These are phyloP conservation scores for Microbotryum scabiosae DNA, from an alignment of 1,284 basidiomycete species.

Conservation along the genomic window DNA sequence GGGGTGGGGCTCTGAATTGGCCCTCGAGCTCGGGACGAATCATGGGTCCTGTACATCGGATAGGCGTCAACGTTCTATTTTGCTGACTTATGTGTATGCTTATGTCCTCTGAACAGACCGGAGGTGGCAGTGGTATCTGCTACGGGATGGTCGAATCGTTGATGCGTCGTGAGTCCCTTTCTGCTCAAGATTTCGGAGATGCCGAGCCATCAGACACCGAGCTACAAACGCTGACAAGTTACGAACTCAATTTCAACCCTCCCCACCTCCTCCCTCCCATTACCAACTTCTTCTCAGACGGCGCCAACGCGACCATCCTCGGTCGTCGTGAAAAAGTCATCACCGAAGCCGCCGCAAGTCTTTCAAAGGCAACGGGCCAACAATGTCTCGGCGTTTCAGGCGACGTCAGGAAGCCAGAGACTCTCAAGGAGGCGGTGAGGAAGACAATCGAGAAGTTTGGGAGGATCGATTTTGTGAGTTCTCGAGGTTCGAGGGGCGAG, in stretches of 20 bases:
- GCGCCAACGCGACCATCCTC: constrained; percentile 33
- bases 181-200: constrained; percentile 36
- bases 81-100: constrained; percentile 45
- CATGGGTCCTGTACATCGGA: too few relatives aligned
- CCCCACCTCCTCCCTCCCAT: not conserved
- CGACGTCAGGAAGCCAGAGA: constrained; percentile 72
- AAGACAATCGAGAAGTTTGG: constrained; percentile 70
- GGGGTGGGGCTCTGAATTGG: too few relatives aligned
- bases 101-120: constrained; percentile 7
- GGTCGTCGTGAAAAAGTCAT: constrained; percentile 59
- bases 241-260: too few relatives aligned
- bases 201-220: too few relatives aligned
- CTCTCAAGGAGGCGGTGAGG: constrained; percentile 65
- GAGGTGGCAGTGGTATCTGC: constrained; percentile 53
- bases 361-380: constrained; percentile 60
- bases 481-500: too few relatives aligned
- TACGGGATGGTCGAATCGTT: constrained; percentile 75
- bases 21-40: too few relatives aligned
- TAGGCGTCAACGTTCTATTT: too few relatives aligned
- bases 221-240: too few relatives aligned
- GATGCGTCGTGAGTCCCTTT: constrained; percentile 60
- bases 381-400: constrained; percentile 66
- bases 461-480: constrained; percentile 67
- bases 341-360: constrained; percentile 58
- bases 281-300: too few relatives aligned